Evolutionary conservation across 148 eudicot species (phyloP).

Genomic region (Rhododendron kiyosumense): DNA sequence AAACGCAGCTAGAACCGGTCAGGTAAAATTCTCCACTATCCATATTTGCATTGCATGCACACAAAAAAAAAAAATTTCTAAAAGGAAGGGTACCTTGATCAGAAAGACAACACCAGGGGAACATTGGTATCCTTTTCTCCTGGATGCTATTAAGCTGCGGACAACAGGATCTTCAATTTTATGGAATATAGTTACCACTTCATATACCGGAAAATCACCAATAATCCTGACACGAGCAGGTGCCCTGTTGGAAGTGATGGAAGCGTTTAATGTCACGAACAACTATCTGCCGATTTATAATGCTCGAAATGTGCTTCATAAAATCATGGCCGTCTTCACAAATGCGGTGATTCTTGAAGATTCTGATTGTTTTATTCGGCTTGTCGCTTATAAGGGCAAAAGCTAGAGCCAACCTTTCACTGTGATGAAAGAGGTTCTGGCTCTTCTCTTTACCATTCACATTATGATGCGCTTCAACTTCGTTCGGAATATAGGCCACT

Average conservation of each 20-base stretch:
- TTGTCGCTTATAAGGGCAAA: conserved; percentile 13
- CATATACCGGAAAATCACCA: conserved; percentile 5
- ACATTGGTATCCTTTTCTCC: neutral
- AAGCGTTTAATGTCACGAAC: conserved; percentile 19
- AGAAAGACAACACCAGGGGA: neutral
- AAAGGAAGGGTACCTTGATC: neutral
- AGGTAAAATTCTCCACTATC: neutral
- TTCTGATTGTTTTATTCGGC: conserved; percentile 17
- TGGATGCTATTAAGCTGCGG: neutral
- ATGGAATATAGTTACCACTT: neutral
- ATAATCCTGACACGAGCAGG: conserved; percentile 19
- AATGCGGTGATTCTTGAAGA: conserved; percentile 23
- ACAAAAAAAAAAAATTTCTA: neutral
- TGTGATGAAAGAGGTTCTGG: conserved; percentile 8
- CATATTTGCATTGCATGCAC: neutral
- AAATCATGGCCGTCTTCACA: conserved; percentile 24
- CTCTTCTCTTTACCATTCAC: neutral
- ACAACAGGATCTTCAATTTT: neutral
- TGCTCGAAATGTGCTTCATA: conserved; percentile 14
- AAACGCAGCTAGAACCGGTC: neutral
- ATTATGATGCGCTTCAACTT: conserved; percentile 9
- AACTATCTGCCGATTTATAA: conserved; percentile 13
- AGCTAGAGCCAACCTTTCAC: conserved; percentile 23
- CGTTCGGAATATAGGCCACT: neutral
- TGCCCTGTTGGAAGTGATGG: conserved; percentile 20